Percentiles rank a stretch among this genome's conserved stretches.
phyloP scores from a whole-genome alignment of 805 yeast species.

The Saccharomycopsis olivae region DNA sequence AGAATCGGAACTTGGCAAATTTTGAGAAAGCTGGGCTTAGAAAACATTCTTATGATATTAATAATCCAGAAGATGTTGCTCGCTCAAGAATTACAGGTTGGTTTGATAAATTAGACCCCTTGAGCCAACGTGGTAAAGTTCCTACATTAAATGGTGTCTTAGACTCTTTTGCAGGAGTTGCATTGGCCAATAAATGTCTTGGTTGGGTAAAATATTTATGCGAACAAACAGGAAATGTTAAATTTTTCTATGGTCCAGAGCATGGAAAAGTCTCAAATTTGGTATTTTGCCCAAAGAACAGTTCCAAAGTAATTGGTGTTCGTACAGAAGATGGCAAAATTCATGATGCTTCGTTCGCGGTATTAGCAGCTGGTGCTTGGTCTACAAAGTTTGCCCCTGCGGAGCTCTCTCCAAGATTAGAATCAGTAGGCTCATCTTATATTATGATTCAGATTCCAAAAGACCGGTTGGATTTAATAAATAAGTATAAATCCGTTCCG shows the following conservation, averaged over 20 bases:
- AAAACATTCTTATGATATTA: slow-evolving; percentile 18
- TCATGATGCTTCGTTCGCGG: slow-evolving; percentile 22
- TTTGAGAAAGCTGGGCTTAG: slow-evolving; percentile 15
- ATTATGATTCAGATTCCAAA: slow-evolving; percentile 21
- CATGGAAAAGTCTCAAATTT: slow-evolving; percentile 18
- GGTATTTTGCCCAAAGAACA: background rate
- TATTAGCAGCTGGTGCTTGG: slow-evolving; percentile 27
- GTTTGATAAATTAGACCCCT: slow-evolving; percentile 15
- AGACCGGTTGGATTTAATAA: slow-evolving; percentile 9
- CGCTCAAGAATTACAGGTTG: slow-evolving; percentile 21
- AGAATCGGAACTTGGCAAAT: slow-evolving; percentile 18
- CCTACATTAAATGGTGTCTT: slow-evolving; percentile 20
- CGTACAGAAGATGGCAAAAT: slow-evolving; percentile 23
- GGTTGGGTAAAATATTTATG: slow-evolving; percentile 24
- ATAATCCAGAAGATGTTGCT: slow-evolving; percentile 20
- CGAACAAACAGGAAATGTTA: slow-evolving; percentile 19
- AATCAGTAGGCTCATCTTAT: slow-evolving; percentile 27
- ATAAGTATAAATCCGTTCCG: slow-evolving; percentile 20
- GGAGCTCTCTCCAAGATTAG: slow-evolving; percentile 19
- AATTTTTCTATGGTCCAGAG: slow-evolving; percentile 16
- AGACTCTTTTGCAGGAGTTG: slow-evolving; percentile 25
- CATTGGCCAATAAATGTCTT: slow-evolving; percentile 25
- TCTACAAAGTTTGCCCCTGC: slow-evolving; percentile 22
- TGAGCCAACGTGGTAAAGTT: slow-evolving; percentile 15
- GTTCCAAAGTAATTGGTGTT: slow-evolving; percentile 19